A percentile compares a stretch with the other conserved stretches of the same genome.
phyloP scores from a whole-genome alignment of 352 stramenopile genomes.

The Phytophthora citrophthora region DNA sequence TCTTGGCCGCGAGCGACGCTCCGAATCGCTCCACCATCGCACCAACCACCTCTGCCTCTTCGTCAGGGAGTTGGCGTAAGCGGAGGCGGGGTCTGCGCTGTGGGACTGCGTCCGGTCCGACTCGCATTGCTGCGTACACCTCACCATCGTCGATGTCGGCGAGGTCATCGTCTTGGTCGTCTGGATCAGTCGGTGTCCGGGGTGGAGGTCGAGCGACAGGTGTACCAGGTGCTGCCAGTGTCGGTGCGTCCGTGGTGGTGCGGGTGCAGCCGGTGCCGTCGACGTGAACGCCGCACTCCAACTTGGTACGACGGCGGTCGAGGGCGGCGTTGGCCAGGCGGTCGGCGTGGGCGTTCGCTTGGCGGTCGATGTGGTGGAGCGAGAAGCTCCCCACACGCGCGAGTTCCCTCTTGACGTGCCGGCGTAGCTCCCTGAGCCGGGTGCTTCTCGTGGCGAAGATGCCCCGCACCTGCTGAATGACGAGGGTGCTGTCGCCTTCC shows the following conservation, averaged over 20 bases:
- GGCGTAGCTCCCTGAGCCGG: too few relatives aligned
- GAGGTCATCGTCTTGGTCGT: neutral
- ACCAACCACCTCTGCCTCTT: neutral
- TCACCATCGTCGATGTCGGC: constrained; percentile 24
- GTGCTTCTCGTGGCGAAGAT: too few relatives aligned
- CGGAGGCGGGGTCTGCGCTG: constrained; percentile 4
- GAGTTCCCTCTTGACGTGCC: too few relatives aligned
- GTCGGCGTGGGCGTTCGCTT: constrained; percentile 25
- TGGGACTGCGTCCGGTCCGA: neutral
- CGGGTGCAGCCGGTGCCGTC: neutral
- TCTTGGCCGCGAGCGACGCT: constrained; percentile 11
- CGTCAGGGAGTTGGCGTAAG: constrained; percentile 5
- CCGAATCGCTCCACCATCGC: neutral
- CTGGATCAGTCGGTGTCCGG: too few relatives aligned
- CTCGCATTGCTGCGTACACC: constrained; percentile 11
- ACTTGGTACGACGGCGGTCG: neutral
- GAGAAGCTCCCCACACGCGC: too few relatives aligned
- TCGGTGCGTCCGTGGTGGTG: neutral
- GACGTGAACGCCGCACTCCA: constrained; percentile 4
- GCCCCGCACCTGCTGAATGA: too few relatives aligned
- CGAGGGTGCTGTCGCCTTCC: too few relatives aligned
- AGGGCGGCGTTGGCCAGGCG: constrained; percentile 18
- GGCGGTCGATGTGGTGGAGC: constrained; percentile 27
- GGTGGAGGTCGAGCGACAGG: neutral
- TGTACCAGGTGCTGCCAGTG: neutral